A percentile compares a stretch with the other conserved stretches of the same genome.
Evolutionary conservation across 495 filamentous ascomycete genomes (phyloP).

Genomic region (Bombardia bombarda): DNA sequence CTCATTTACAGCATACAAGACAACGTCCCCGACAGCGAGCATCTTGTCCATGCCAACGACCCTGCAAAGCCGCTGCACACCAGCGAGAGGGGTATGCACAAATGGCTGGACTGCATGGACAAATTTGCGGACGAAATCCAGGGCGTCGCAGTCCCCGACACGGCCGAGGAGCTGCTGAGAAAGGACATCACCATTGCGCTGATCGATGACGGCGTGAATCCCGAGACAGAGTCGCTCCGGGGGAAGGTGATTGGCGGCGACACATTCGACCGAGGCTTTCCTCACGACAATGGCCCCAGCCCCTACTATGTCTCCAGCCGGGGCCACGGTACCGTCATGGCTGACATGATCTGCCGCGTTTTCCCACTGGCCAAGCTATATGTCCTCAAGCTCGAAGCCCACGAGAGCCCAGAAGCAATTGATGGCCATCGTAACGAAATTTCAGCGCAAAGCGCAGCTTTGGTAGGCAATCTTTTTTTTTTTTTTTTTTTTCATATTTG

Average conservation of each 20-base stretch:
- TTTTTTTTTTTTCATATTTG: no score
- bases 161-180: neutral
- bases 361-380: slow-evolving; percentile 24
- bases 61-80: no score
- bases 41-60: no score
- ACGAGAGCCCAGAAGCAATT: neutral
- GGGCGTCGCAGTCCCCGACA: neutral
- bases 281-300: slow-evolving; percentile 7
- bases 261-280: slow-evolving; percentile 13
- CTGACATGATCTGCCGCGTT: slow-evolving; percentile 22
- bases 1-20: no score
- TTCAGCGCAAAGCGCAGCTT: no score
- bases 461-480: no score
- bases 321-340: slow-evolving; percentile 37
- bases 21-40: no score
- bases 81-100: no score
- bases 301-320: slow-evolving; percentile 24
- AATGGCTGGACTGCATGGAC: neutral
- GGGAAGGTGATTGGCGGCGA: neutral
- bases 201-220: slow-evolving; percentile 35
- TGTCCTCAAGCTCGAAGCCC: neutral
- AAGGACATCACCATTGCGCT: slow-evolving; percentile 26
- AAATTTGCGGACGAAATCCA: neutral
- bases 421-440: no score
- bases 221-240: neutral